Evolutionary conservation across 2,329 filamentous ascomycete species (phyloP).

Genomic region (Penicillium sp.): DNA sequence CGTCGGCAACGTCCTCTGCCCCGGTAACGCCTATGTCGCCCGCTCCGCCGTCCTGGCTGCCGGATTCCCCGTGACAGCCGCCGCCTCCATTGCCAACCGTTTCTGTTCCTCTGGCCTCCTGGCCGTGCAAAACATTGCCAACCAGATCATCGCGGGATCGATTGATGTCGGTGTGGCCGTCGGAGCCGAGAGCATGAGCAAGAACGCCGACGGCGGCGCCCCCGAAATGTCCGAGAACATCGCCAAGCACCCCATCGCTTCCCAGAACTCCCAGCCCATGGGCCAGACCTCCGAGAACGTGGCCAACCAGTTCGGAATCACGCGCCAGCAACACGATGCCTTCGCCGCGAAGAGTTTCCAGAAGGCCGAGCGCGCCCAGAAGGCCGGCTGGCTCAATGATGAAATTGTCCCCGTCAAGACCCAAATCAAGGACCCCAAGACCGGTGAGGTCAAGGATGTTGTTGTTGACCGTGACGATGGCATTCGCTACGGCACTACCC

Average conservation of each 20-base stretch:
- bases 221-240: slow-evolving; percentile 82
- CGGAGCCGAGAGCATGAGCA: slow-evolving; percentile 91
- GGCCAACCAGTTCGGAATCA: slow-evolving; percentile 74
- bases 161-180: slow-evolving; percentile 90
- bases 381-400: slow-evolving; percentile 78
- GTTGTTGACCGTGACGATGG: slow-evolving; percentile 82
- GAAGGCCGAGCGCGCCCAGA: slow-evolving; percentile 80
- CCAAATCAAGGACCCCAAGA: slow-evolving; percentile 83
- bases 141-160: slow-evolving; percentile 84
- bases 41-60: slow-evolving; percentile 83
- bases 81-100: slow-evolving; percentile 80
- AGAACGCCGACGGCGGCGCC: slow-evolving; percentile 78
- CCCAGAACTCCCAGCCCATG: slow-evolving; percentile 94
- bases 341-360: slow-evolving; percentile 86
- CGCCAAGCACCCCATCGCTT: slow-evolving; percentile 71
- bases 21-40: slow-evolving; percentile 85
- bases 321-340: slow-evolving; percentile 71
- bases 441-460: slow-evolving; percentile 75
- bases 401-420: slow-evolving; percentile 84
- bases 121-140: slow-evolving; percentile 86
- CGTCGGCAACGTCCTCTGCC: slow-evolving; percentile 84
- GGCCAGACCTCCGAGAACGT: slow-evolving; percentile 89
- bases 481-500: slow-evolving; percentile 77
- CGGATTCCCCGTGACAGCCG: slow-evolving; percentile 77
- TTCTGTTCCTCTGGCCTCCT: slow-evolving; percentile 90